Base-by-base conservation (phyloP, 83 land plant species). In the Diphasiastrum complanatum region DNA sequence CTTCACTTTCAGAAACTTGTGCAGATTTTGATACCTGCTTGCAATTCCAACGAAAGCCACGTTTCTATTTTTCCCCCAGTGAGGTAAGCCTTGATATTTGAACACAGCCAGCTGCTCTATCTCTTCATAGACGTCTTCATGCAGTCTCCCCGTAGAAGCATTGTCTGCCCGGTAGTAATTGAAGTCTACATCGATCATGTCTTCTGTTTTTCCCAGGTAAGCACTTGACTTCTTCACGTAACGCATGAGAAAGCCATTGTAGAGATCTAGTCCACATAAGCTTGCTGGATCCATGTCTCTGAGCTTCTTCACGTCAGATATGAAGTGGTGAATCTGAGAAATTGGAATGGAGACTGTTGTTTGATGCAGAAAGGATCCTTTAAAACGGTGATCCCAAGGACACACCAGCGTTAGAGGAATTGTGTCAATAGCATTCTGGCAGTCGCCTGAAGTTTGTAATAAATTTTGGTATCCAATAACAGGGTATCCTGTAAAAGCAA, bases 31-130 rank as follows among this genome's bases (percentile, higher is more conserved):
- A 46, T 79, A 84, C 57, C 78, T 84, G 2, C 30, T 30, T 28
- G 68, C 49, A 0, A 66, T 81, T 1, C 79, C 78, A 5, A 61
- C 58, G 38, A 84, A 88, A 18, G 82, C 83, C 2, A 77, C 32
- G 45, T 80, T 76, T 25, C 95, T 33, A 45, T 85, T 88, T 76
- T 88, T 88, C 8, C 89, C 89, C 95, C 95, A 84, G 28, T 88
- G 95, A 18, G 89, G 95, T 6, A 73, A 53, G 0, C 63, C 89
- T 0, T 63, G 78, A 36, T 88, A 79, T 68, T 88, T 88, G 71
- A 79, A 70, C 18, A 85, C 1, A 20, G 59, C 84, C 51, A 88
- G 67, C 63, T 88, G 95, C 61, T 88, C 95, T 0, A 88, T 54
- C 64, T 88, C 95, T 61, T 85, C 82, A 14, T 67, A 50, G 11